Evolutionary conservation across 23 red algal genomes (phyloP), one percentile per base, ranked within the genome.

Genomic region (Gracilaria domingensis): DNA sequence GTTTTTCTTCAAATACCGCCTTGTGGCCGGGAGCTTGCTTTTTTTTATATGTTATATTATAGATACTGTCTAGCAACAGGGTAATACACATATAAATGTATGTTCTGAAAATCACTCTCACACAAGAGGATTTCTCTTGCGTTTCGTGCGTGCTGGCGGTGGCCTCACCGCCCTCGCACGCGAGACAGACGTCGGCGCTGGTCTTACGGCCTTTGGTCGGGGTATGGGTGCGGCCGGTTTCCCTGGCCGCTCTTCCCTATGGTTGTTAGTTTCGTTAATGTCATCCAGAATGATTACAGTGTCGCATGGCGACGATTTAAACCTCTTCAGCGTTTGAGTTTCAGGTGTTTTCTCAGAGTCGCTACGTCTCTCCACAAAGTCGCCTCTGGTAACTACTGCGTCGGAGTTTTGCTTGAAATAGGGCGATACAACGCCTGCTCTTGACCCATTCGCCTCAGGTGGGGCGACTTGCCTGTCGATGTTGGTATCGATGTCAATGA

Each of bases 1-100:
- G 23, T 62, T 29, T n/a, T 62, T 62, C 30, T 37, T 69, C 32
- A 3, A 69, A 18, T 34, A 37, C 64, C 24, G 67, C 67, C 38
- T 9, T 42, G 40, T 30, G 45, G 72, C 72, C 42, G 28, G 25
- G 72, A 77, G 72, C 72, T 77, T 69, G 64, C 64, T 69, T 69
- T 77, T 71, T 25, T 77, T 77, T 77, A 77, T 77, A 50, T 77
- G 72, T 50, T 77, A 51, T 77, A n/a, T n/a, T n/a, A n/a, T n/a
- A n/a, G n/a, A n/a, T n/a, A 49, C 72, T 51, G 72, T 77, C 72
- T 50, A 49, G 12, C 45, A 77, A 77, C 45, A 50, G 45, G 72
- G 72, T 77, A 77, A 77, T 77, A 77, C 39, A 49, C 72, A 49
- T 25, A 77, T 77, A 77, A 77, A 77, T 77, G 39, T 50, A 50